phyloP scores from a whole-genome alignment of 306 rosid genomes.

The Sindora glabra region DNA sequence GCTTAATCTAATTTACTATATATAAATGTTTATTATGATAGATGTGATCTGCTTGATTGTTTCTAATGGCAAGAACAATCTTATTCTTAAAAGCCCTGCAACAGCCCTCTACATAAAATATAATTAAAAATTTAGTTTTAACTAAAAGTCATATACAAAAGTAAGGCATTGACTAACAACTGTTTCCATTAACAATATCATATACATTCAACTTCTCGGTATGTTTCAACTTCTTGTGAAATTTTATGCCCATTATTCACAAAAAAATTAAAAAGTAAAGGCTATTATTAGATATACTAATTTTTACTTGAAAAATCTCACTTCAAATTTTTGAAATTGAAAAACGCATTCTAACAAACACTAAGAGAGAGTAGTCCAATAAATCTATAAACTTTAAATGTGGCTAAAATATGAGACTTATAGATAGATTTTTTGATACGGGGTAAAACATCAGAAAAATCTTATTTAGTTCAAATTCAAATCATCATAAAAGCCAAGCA shows the following conservation, averaged over 20 bases:
- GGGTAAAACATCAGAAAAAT: background rate
- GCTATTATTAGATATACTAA: background rate
- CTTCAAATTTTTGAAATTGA: background rate
- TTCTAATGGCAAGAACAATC: too few species aligned
- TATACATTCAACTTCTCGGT: constrained; percentile 47
- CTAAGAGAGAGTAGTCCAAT: background rate
- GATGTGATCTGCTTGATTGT: too few species aligned
- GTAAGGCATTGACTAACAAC: too few species aligned
- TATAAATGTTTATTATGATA: too few species aligned
- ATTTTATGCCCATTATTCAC: constrained; percentile 56
- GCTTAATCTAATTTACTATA: too few species aligned
- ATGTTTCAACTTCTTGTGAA: constrained; percentile 58
- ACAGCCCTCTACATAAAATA: too few species aligned
- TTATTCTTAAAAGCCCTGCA: too few species aligned
- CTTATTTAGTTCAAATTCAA: background rate
- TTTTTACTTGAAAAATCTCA: background rate
- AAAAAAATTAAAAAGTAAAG: background rate
- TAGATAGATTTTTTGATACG: background rate
- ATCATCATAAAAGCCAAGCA: background rate
- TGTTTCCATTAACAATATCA: too few species aligned
- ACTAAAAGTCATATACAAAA: too few species aligned
- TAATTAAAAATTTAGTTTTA: too few species aligned
- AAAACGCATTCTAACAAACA: constrained; percentile 1
- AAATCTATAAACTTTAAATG: background rate
- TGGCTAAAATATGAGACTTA: background rate